Conservation (phyloP, 192 early-diverging fungal genomes). For the Linnemannia elongata region DNA sequence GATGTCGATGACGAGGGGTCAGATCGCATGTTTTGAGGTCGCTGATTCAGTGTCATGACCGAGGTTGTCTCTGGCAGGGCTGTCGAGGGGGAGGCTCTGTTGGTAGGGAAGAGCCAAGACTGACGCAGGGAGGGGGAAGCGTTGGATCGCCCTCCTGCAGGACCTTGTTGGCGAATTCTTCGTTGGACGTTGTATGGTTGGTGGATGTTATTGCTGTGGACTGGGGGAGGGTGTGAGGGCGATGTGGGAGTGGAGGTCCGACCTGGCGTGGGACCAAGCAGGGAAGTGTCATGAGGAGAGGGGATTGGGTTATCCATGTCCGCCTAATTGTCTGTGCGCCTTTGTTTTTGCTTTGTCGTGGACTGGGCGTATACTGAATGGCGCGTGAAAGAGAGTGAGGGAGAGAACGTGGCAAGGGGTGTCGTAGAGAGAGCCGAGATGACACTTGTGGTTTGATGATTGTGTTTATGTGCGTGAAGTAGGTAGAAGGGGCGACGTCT, state of each 20-base stretch:
- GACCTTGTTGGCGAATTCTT: slow-evolving; percentile 31
- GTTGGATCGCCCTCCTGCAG: slow-evolving; percentile 11
- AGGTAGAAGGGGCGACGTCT: not conserved
- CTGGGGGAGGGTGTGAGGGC: slow-evolving; percentile 43
- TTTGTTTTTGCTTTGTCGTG: slow-evolving; percentile 38
- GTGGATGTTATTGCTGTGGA: slow-evolving; percentile 17
- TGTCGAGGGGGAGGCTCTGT: slow-evolving; percentile 47
- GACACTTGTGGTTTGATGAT: not conserved
- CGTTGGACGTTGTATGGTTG: slow-evolving; percentile 46
- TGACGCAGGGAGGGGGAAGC: slow-evolving; percentile 51
- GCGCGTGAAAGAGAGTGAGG: not conserved
- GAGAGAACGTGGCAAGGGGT: not conserved
- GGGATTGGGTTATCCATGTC: not conserved
- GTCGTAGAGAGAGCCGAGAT: not conserved
- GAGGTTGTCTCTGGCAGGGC: slow-evolving; percentile 41
- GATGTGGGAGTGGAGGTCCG: slow-evolving; percentile 7
- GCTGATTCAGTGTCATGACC: slow-evolving; percentile 43
- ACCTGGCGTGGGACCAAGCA: not conserved
- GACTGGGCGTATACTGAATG: not conserved
- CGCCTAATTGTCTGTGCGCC: slow-evolving; percentile 40
- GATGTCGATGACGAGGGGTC: slow-evolving; percentile 19
- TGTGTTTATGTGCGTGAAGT: not conserved
- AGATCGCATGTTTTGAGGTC: slow-evolving; percentile 22
- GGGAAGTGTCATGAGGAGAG: not conserved
- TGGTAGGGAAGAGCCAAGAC: slow-evolving; percentile 52